Base-by-base conservation (phyloP, 139 green algal genomes). In the Volvox africanus region DNA sequence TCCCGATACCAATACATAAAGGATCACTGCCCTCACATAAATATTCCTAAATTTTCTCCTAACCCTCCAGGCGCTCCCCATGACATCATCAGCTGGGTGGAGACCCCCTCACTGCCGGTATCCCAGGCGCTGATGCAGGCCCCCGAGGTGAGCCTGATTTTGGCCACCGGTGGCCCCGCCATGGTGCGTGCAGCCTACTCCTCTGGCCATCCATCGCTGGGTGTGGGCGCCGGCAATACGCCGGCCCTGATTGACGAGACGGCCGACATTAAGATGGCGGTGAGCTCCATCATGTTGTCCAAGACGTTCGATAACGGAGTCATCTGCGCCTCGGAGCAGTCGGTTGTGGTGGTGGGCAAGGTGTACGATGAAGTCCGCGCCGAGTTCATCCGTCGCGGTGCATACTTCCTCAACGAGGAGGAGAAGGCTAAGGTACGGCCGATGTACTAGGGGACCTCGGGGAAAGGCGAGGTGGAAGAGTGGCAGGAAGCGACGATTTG, bases 261-360 rank as follows among this genome's bases (percentile, higher is more conserved):
- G 19, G 95, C 95, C 50, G 89, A 96, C 88, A 87, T 97, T 14
- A 71, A 93, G 62, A 94, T 96, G 92, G 94, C 93, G 0, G 94
- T 96, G 24, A 92, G 69, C 71, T 92, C 80, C 68, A 88, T 96
- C 62, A 71, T 96, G 68, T 65, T 96, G 32, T 95, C 93, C 80
- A 96, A 96, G 92, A 96, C 94, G n/a, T 97, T 97, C 86, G 95
- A 96, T 89, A 96, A 97, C 71, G 95, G 95, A 33, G 95, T 97
- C 26, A 97, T 97, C 88, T 97, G 95, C 88, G 95, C 95, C 50
- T 92, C 69, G 1, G 95, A 97, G 94, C 95, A 97, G 89, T 92
- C 82, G n/a, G 94, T 97, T 19, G 94, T 97, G 32, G 94, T 94
- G 22, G 87, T 96, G 35, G 89, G 92, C 44, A 86, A 91, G 88